A percentile compares a stretch with the other conserved stretches of the same genome.
Evolutionary conservation across 805 yeast species (phyloP).

Genomic region (Zygosaccharomyces bailii): DNA sequence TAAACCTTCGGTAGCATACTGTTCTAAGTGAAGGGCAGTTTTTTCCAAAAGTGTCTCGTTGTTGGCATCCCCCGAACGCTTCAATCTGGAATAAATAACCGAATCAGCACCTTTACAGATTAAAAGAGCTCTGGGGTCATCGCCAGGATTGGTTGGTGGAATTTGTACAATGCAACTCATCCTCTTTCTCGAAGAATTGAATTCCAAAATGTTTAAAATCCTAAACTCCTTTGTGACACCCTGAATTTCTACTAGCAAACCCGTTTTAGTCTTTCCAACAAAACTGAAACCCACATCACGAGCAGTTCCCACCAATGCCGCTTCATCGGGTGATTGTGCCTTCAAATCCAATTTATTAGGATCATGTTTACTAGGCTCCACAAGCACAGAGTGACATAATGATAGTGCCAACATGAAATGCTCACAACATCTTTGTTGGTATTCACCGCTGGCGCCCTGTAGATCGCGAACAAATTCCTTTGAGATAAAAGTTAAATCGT

Average conservation of each 20-base stretch:
- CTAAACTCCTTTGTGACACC: conserved; percentile 71
- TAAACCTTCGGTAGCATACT: conserved; percentile 78
- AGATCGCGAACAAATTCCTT: conserved; percentile 63
- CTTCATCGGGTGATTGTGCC: conserved; percentile 87
- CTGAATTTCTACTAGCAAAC: conserved; percentile 62
- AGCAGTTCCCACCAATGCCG: conserved; percentile 79
- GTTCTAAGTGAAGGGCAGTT: conserved; percentile 72
- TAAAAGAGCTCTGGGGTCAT: conserved; percentile 56
- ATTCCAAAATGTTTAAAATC: conserved; percentile 66
- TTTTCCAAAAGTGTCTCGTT: conserved; percentile 47
- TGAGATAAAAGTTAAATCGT: conserved; percentile 68
- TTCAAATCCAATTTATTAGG: conserved; percentile 55
- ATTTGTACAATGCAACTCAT: conserved; percentile 79
- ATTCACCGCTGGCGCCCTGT: conserved; percentile 41
- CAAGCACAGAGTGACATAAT: conserved; percentile 73
- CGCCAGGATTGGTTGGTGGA: conserved; percentile 46
- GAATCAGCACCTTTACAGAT: conserved; percentile 87
- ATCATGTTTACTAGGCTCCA: conserved; percentile 60
- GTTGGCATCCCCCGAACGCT: conserved; percentile 38
- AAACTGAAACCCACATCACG: conserved; percentile 72
- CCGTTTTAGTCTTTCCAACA: conserved; percentile 61
- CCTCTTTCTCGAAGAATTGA: conserved; percentile 82
- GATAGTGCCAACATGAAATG: conserved; percentile 77
- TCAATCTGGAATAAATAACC: conserved; percentile 65
- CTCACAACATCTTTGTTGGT: conserved; percentile 57